Base-by-base conservation (phyloP, 2,329 filamentous ascomycete genomes). In the Stemphylium beticola region DNA sequence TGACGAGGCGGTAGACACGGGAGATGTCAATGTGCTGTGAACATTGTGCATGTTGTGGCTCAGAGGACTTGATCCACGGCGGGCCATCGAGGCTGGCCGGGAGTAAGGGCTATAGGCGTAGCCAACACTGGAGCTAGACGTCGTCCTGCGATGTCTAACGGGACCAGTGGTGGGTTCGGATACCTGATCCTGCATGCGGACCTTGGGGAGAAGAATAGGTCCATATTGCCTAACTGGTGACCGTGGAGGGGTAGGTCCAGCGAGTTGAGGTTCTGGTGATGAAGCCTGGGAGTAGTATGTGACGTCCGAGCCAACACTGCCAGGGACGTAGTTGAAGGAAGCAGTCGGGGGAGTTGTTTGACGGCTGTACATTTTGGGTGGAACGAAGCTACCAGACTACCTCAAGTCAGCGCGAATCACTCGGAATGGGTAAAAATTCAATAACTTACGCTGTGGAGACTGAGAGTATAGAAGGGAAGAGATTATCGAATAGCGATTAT, bases 161-260 rank as follows among this genome's bases (percentile, higher is more conserved):
- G 73, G 72, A 24, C 76, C 72, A 46, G 81, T 79, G 36, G 80
- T 79, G 36, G 84, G 84, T 62, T 87, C 85, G 58, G 92, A 84
- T 58, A 88, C 83, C 76, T 93, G 89, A 77, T 96, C 92, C 77
- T 95, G 92, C 36, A 85, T 85, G 57, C 92, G 85, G 78, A 96
- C 93, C 82, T 92, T 95, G 69, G 92, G 92, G 29, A 96, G 82
- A 55, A 96, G 81, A 43, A 91, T 81, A 46, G 91, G 91, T 47
- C 91, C 91, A 77, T 92, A 88, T 58, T 91, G 88, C 57, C 87
- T 84, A 65, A 93, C 85, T 56, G 91, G 90, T 31, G 90, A 89
- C 60, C 84, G 82, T 48, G 83, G 83, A 48, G 90, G 90, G 11
- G 89, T 92, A 48, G 87, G 89, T 65, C 85, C 81, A 62, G 84